These are phyloP conservation scores for Podospora pseudopauciseta DNA, from an alignment of 495 filamentous ascomycete genomes.

Conservation along the genomic window DNA sequence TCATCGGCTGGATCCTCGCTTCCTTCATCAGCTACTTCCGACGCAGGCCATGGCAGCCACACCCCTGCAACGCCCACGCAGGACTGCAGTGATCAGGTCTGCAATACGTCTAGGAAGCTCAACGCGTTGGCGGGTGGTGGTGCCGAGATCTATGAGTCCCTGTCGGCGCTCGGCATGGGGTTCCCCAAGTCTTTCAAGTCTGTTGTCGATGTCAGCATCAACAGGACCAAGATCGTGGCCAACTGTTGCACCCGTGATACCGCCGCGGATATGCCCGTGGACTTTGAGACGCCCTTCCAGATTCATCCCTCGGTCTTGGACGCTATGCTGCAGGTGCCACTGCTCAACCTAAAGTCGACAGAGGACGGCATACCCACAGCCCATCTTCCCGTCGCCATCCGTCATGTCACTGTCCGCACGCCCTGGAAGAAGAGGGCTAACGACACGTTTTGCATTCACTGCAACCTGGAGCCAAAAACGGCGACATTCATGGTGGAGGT, in stretches of 20 bases:
- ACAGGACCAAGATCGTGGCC: slow-evolving; percentile 31
- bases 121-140: slow-evolving; percentile 9
- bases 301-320: slow-evolving; percentile 48
- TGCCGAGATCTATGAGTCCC: slow-evolving; percentile 19
- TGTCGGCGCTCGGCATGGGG: slow-evolving; percentile 25
- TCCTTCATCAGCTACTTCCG: slow-evolving; percentile 22
- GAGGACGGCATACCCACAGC: slow-evolving; percentile 3
- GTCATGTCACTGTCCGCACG: slow-evolving; percentile 28
- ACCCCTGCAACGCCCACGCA: slow-evolving; percentile 16
- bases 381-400: slow-evolving; percentile 29
- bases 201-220: slow-evolving; percentile 33
- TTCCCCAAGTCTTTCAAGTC: slow-evolving; percentile 42
- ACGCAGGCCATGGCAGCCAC: slow-evolving; percentile 11
- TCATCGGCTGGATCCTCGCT: slow-evolving; percentile 8
- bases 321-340: slow-evolving; percentile 39
- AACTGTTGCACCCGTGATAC: slow-evolving; percentile 45
- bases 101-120: slow-evolving; percentile 9
- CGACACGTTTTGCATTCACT: slow-evolving; percentile 32
- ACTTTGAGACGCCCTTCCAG: slow-evolving; percentile 42
- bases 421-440: slow-evolving; percentile 28
- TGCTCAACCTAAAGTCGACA: slow-evolving; percentile 26
- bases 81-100: slow-evolving; percentile 12
- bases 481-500: slow-evolving; percentile 31
- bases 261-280: slow-evolving; percentile 45
- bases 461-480: slow-evolving; percentile 25